A percentile compares a stretch with the other conserved stretches of the same genome.
Conservation (phyloP, 139 green algal species). For the Chlorella sp. region DNA sequence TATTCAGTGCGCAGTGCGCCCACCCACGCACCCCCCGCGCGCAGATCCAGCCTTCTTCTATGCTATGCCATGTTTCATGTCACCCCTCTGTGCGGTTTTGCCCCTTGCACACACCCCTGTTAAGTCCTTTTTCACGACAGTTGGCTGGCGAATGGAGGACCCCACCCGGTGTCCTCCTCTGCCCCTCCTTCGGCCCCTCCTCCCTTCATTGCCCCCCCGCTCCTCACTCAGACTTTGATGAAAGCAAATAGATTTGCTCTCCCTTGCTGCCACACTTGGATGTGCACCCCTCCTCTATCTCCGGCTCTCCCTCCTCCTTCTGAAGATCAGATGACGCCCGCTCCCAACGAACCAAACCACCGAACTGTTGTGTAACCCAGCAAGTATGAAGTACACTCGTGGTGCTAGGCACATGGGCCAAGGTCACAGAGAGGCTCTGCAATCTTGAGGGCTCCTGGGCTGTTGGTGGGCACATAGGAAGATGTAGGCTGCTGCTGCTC, state of each 20-base stretch:
- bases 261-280: neutral
- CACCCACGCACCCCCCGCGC: neutral
- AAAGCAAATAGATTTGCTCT: neutral
- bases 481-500: too few relatives aligned
- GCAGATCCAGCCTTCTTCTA: neutral
- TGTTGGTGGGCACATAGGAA: too few relatives aligned
- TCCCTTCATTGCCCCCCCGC: neutral
- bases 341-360: too few relatives aligned
- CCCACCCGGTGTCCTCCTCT: too few relatives aligned
- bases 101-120: neutral
- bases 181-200: neutral
- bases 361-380: too few relatives aligned
- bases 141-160: neutral
- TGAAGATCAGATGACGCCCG: too few relatives aligned
- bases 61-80: neutral
- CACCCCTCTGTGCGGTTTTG: neutral
- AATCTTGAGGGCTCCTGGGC: too few relatives aligned
- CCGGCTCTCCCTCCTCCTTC: too few relatives aligned
- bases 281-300: neutral
- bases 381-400: too few relatives aligned
- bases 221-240: neutral
- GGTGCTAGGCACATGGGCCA: neutral
- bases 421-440: too few relatives aligned
- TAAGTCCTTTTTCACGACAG: neutral
- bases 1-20: neutral